Evolutionary conservation across 176 grass and related monocot genomes (phyloP), one percentile per base, ranked within the genome.

Genomic region (Elaeis guineensis): DNA sequence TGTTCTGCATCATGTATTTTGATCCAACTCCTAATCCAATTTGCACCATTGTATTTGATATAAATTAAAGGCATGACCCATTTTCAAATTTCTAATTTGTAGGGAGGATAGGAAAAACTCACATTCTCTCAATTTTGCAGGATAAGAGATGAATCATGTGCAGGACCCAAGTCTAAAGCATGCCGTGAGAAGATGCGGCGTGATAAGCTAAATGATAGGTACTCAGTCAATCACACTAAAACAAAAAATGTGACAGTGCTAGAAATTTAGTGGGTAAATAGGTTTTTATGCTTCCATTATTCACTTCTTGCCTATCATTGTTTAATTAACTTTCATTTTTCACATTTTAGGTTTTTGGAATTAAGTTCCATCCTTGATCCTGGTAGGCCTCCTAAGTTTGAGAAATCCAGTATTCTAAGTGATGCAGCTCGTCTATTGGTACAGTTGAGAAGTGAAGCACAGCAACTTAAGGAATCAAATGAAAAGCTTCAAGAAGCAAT

Each of bases 181-280:
- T 86, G 82, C 28, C 82, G 87, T 54, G 87, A 90, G 53, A 90
- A 90, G 74, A 79, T 86, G 25, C 69, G 87, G 39, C 79, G 87
- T 69, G 82, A 86, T 63, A 82, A n/a, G 57, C 65, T 90, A 56
- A 90, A 90, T 67, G 82, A 83, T 35, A 90, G 87, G 87, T 90
- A 59, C 20, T 19, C 23, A 1, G 18, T 55, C 17, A 19, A 59
- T 23, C 49, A 4, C 39, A 4, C 58, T 3, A 22, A 5, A 28
- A 35, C 32, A 35, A 35, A 35, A 35, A 35, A 35, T 35, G 32
- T 2, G 0, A 11, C 1, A 35, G 1, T 7, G 35, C 35, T 44
- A 3, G 2, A 44, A 14, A 44, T 44, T 44, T 44, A 44, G 35
- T 44, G 12, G 1, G 11, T 44, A 12, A 44, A 44, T 44, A 44